Conservation (phyloP, 192 early-diverging fungal genomes). For the Entomortierella chlamydospora region DNA sequence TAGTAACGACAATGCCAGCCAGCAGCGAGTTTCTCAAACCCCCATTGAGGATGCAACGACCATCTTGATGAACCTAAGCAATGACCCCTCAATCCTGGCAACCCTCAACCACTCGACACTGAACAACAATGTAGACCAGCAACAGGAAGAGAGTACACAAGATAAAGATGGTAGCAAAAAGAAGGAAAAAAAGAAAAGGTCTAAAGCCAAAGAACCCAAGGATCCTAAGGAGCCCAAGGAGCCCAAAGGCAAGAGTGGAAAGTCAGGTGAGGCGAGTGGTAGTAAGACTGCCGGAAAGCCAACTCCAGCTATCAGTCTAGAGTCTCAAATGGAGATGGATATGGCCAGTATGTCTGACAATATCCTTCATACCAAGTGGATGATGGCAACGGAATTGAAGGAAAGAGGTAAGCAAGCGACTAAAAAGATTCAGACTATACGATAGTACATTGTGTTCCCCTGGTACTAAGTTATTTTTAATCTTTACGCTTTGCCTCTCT, state of each 20-base stretch:
- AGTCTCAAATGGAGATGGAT: slow-evolving; percentile 20
- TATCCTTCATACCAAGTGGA: slow-evolving; percentile 24
- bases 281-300: background rate
- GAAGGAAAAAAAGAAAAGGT: slow-evolving; percentile 9
- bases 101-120: slow-evolving; percentile 4
- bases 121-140: background rate
- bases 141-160: background rate
- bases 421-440: too few species aligned
- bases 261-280: background rate
- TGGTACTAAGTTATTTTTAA: too few species aligned
- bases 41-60: slow-evolving; percentile 1
- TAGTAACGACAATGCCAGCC: too few species aligned
- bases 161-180: background rate
- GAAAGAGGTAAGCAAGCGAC: slow-evolving; percentile 31
- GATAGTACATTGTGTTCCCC: too few species aligned
- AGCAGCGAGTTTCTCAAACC: background rate
- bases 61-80: slow-evolving; percentile 14
- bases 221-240: slow-evolving; percentile 10
- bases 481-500: too few species aligned
- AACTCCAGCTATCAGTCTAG: background rate
- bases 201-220: slow-evolving; percentile 9
- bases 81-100: slow-evolving; percentile 29
- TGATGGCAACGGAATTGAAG: slow-evolving; percentile 34
- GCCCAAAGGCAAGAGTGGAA: background rate
- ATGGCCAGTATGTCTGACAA: slow-evolving; percentile 2